Conservation (phyloP, 139 green algal species). For the Chlamydomonas sp. region DNA sequence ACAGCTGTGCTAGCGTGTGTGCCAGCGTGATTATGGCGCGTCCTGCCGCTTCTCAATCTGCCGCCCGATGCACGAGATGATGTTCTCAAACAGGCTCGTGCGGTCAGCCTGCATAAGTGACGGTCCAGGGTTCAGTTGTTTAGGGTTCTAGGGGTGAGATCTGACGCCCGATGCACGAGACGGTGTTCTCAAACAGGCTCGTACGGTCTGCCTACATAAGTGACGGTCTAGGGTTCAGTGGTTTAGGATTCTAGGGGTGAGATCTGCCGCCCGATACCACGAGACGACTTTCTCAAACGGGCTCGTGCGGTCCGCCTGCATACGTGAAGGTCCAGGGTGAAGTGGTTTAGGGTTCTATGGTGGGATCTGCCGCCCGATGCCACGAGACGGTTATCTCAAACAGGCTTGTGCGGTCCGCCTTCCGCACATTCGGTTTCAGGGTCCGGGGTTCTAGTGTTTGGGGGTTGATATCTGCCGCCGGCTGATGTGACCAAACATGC, state of each 20-base stretch:
- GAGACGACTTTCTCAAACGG: constrained; percentile 95
- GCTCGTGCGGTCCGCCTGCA: constrained; percentile 85
- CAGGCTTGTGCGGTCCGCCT: constrained; percentile 85
- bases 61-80: constrained; percentile 82
- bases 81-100: constrained; percentile 90
- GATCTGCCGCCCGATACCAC: constrained; percentile 75
- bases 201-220: constrained; percentile 93
- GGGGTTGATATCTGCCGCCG: too few relatives aligned
- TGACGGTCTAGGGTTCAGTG: too few relatives aligned
- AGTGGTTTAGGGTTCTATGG: too few relatives aligned
- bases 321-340: too few relatives aligned
- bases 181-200: constrained; percentile 93
- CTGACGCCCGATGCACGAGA: constrained; percentile 72
- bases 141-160: too few relatives aligned
- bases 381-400: constrained; percentile 93
- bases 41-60: constrained; percentile 83
- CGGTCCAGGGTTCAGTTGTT: too few relatives aligned
- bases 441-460: too few relatives aligned
- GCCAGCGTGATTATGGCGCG: too few relatives aligned
- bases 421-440: too few relatives aligned
- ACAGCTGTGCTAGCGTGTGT: background rate
- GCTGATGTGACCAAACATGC: too few relatives aligned
- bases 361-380: constrained; percentile 81
- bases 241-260: too few relatives aligned
- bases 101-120: too few relatives aligned